Evolutionary conservation across 352 stramenopile species (phyloP).

Genomic region (Globisporangium radiosum): DNA sequence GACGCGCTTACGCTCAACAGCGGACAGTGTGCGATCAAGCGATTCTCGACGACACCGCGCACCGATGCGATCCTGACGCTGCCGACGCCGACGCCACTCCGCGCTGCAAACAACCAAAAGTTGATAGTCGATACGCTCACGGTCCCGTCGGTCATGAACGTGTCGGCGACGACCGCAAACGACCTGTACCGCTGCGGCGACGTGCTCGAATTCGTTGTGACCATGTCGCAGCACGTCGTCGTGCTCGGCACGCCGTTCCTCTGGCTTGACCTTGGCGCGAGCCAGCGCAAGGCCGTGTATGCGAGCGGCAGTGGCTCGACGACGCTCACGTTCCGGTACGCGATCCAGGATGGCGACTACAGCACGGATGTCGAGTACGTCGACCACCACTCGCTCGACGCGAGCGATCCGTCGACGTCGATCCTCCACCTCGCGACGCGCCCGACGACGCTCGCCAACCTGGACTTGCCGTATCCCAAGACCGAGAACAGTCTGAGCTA

Average conservation of each 20-base stretch:
- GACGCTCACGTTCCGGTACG: constrained; percentile 55
- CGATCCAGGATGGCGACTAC: constrained; percentile 64
- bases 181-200: constrained; percentile 65
- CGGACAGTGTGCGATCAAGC: constrained; percentile 64
- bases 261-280: constrained; percentile 57
- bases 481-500: constrained; percentile 61
- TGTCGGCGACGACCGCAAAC: constrained; percentile 40
- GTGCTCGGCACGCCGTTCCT: constrained; percentile 57
- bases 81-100: constrained; percentile 39
- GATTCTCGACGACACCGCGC: constrained; percentile 73
- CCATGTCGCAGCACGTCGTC: constrained; percentile 65
- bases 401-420: constrained; percentile 28
- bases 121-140: constrained; percentile 59
- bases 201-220: constrained; percentile 44
- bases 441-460: constrained; percentile 57
- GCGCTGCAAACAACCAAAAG: constrained; percentile 21
- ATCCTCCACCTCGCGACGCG: constrained; percentile 62
- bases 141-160: constrained; percentile 40
- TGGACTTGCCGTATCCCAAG: constrained; percentile 60
- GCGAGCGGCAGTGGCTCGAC: constrained; percentile 43
- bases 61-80: constrained; percentile 63
- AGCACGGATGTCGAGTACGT: constrained; percentile 74
- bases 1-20: constrained; percentile 72
- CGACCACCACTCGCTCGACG: constrained; percentile 75
- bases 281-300: constrained; percentile 47